Conservation (phyloP, 345 rosid species). For the Syzygium jambos region DNA sequence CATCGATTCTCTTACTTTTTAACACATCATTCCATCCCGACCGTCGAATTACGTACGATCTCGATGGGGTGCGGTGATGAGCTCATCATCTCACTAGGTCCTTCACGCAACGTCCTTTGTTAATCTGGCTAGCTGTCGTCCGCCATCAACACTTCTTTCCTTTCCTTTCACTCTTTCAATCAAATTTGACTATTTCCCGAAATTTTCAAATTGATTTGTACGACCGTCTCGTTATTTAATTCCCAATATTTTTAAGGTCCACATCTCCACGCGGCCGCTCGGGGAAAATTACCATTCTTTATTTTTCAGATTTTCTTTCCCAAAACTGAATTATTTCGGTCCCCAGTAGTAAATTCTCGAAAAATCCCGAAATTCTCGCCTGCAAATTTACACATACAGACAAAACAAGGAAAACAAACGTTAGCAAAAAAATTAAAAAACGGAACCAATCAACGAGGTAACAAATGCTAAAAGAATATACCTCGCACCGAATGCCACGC, state of each 20-base stretch:
- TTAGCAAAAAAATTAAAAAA: background rate
- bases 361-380: background rate
- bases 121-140: background rate
- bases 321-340: background rate
- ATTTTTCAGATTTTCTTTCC: background rate
- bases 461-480: background rate
- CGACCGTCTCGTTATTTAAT: background rate
- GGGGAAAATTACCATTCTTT: background rate
- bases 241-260: background rate
- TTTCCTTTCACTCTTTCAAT: background rate
- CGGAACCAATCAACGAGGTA: background rate
- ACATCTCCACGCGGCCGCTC: background rate
- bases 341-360: background rate
- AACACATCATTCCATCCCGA: too few relatives aligned
- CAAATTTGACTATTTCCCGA: background rate
- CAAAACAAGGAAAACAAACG: background rate
- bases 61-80: background rate
- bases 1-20: too few relatives aligned
- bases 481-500: background rate
- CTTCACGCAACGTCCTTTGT: background rate
- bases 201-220: background rate
- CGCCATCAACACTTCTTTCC: background rate
- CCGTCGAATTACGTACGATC: too few relatives aligned
- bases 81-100: background rate
- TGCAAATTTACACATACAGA: background rate